Percentiles rank a stretch among this genome's conserved stretches.
phyloP scores from a whole-genome alignment of 371 early-diverging fungal species.

The Nematocida ironsii region DNA sequence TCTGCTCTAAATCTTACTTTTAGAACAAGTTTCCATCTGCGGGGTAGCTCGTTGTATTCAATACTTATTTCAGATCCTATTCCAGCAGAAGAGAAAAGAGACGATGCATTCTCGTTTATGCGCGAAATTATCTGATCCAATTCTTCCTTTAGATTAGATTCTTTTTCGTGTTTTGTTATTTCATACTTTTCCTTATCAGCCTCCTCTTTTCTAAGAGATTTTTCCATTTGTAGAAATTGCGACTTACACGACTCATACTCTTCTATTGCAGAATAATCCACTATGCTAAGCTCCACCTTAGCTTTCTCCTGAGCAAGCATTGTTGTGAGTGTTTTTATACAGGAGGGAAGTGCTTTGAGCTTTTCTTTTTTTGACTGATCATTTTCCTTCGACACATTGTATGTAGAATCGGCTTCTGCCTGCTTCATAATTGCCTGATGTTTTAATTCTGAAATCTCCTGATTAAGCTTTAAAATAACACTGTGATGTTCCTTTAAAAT shows the following conservation, averaged over 20 bases:
- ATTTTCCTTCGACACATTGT: constrained; percentile 1
- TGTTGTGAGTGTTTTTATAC: not conserved
- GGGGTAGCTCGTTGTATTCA: constrained; percentile 63
- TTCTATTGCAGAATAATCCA: constrained; percentile 29
- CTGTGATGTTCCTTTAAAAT: not conserved
- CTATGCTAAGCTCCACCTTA: constrained; percentile 21
- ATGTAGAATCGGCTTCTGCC: constrained; percentile 10
- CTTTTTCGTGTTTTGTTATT: constrained; percentile 17
- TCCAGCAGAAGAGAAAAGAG: constrained; percentile 5
- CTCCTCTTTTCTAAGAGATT: not conserved
- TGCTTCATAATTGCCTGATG: not conserved
- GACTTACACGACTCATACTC: constrained; percentile 29
- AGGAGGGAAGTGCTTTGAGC: constrained; percentile 19
- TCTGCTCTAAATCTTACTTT: constrained; percentile 73
- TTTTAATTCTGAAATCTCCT: not conserved
- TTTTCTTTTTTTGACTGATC: constrained; percentile 18
- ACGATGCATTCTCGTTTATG: constrained; percentile 25
- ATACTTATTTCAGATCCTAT: not conserved
- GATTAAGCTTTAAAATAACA: not conserved
- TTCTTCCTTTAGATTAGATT: constrained; percentile 37
- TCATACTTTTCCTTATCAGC: constrained; percentile 31
- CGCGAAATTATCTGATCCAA: constrained; percentile 25
- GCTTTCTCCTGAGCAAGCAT: constrained; percentile 49
- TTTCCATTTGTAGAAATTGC: not conserved
- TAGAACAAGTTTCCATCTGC: constrained; percentile 90